These are phyloP conservation scores for Ampelomyces quisqualis DNA, from an alignment of 2,329 filamentous ascomycete species.

Conservation along the genomic window DNA sequence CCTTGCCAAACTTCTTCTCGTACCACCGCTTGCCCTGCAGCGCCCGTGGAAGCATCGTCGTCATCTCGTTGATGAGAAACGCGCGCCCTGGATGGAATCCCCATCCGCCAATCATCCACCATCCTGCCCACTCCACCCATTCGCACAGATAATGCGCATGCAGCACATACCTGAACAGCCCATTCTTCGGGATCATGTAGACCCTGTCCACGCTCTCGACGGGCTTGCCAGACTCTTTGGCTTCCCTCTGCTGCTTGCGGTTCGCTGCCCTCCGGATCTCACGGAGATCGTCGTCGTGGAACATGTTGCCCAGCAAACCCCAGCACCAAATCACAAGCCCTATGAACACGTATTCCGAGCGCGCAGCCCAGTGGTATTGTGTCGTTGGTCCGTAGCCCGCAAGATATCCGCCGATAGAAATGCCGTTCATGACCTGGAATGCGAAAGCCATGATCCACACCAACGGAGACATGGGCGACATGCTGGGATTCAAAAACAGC, in stretches of 20 bases:
- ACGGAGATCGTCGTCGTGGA: slow-evolving; percentile 85
- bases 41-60: slow-evolving; percentile 87
- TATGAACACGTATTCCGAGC: slow-evolving; percentile 51
- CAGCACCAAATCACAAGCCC: slow-evolving; percentile 75
- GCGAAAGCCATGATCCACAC: slow-evolving; percentile 64
- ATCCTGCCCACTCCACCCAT: slow-evolving; percentile 95
- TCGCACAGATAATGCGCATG: slow-evolving; percentile 96
- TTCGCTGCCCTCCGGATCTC: slow-evolving; percentile 76
- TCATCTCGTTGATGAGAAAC: slow-evolving; percentile 83
- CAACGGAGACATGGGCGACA: slow-evolving; percentile 79
- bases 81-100: slow-evolving; percentile 71
- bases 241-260: slow-evolving; percentile 56
- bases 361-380: slow-evolving; percentile 53
- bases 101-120: slow-evolving; percentile 70
- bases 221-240: slow-evolving; percentile 49
- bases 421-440: slow-evolving; percentile 82
- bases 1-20: slow-evolving; percentile 78
- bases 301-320: slow-evolving; percentile 78
- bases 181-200: slow-evolving; percentile 82
- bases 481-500: slow-evolving; percentile 77
- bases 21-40: slow-evolving; percentile 85
- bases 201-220: slow-evolving; percentile 68
- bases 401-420: slow-evolving; percentile 76
- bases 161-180: slow-evolving; percentile 78
- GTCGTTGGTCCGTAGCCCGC: slow-evolving; percentile 74